Evolutionary conservation across 2,329 filamentous ascomycete genomes (phyloP).

Genomic region (Akanthomyces muscarius): DNA sequence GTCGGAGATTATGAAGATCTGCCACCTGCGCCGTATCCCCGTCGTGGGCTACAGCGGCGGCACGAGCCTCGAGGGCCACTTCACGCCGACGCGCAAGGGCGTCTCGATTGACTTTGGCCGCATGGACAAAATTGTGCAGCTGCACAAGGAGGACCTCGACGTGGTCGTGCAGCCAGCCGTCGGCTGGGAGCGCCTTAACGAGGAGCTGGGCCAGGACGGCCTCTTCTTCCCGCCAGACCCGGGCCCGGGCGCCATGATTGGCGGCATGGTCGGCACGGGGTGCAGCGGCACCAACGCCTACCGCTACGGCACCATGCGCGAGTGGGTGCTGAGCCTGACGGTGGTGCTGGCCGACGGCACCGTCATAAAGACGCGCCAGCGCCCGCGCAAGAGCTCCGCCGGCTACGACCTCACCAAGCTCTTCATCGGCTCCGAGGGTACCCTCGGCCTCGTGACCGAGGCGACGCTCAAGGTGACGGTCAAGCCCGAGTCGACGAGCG

Average conservation of each 20-base stretch:
- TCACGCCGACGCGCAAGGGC: conserved; percentile 74
- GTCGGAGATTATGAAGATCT: conserved; percentile 82
- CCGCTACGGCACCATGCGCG: conserved; percentile 89
- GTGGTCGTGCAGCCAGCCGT: conserved; percentile 76
- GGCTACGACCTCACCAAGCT: conserved; percentile 88
- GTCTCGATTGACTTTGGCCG: conserved; percentile 81
- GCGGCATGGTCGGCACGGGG: conserved; percentile 76
- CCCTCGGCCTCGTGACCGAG: conserved; percentile 85
- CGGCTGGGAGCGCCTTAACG: conserved; percentile 83
- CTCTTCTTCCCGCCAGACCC: conserved; percentile 92
- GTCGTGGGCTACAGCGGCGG: conserved; percentile 85
- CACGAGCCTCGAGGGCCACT: conserved; percentile 86
- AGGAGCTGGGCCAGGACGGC: conserved; percentile 65
- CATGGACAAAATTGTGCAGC: conserved; percentile 74
- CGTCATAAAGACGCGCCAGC: conserved; percentile 81
- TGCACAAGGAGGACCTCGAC: conserved; percentile 76
- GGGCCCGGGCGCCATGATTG: conserved; percentile 87
- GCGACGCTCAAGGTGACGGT: conserved; percentile 83
- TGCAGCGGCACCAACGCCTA: conserved; percentile 83
- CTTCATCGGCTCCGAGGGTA: conserved; percentile 89
- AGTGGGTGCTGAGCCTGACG: conserved; percentile 84
- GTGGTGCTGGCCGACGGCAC: conserved; percentile 89
- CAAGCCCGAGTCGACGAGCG: conserved; percentile 72
- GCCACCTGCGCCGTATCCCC: conserved; percentile 74
- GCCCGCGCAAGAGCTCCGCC: conserved; percentile 83